Base-by-base conservation (phyloP, 2,329 filamentous ascomycete genomes). In the Xylariales sp. region DNA sequence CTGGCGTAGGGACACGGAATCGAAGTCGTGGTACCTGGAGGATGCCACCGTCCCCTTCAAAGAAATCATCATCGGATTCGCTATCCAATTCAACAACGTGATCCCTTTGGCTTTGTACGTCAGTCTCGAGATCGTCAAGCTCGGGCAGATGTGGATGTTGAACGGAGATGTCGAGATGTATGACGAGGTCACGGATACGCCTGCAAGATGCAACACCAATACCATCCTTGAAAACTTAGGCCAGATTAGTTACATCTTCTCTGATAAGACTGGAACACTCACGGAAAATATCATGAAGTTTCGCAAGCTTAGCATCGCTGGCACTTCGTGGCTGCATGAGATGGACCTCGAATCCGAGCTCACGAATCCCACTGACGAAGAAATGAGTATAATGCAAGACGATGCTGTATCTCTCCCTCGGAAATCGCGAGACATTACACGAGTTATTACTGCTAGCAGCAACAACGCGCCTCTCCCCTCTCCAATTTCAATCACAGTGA, bases 261-360 rank as follows among this genome's bases (percentile, higher is more conserved):
- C 88, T 0, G 90, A 96, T 60, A 96, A 96, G 66, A 96, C 90
- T 0, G 90, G 90, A 2, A 97, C 90, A 0, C 67, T 97, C 48
- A 97, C 90, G 2, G 89, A 96, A 51, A 97, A 97, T 49, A 74
- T 88, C 10, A 96, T 97, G 91, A 88, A 88, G 45, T 96, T 96
- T 56, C 83, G 90, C 29, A 95, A 94, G 57, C 75, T 96, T 62
- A 95, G 86, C 50, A 81, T 96, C 21, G 89, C 87, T 3, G 90
- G 90, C 6, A 89, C 86, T 1, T 84, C 89, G 2, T 95, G 90
- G 88, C 67, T 93, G 21, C 90, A 95, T 49, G 84, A 93, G 53
- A 71, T 74, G 43, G 88, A 94, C 54, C 61, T 90, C 4, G 40
- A 46, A 13, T 19, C 46, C 13, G 43, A 49, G 21, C 36, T 11